Evolutionary conservation across 495 filamentous ascomycete species (phyloP).

Genomic region (Penicillium roqueforti): DNA sequence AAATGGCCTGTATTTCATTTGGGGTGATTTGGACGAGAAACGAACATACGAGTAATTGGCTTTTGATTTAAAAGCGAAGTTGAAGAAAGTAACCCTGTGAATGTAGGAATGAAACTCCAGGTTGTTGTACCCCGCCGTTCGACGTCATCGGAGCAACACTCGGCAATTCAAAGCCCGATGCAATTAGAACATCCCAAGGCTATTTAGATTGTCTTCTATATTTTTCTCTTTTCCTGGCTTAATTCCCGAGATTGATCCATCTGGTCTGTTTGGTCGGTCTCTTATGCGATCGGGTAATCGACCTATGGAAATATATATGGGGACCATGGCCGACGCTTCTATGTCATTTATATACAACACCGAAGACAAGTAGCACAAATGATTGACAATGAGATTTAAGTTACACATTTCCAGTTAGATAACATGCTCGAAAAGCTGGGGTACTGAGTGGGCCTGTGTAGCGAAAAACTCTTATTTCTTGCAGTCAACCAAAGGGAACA

Average conservation of each 20-base stretch:
- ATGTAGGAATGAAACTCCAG: background rate
- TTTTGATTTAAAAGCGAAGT: background rate
- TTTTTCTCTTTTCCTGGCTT: background rate
- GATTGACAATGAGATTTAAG: background rate
- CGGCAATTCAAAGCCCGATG: constrained; percentile 11
- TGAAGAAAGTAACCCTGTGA: background rate
- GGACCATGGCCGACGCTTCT: background rate
- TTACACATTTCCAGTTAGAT: background rate
- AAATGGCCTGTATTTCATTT: constrained; percentile 16
- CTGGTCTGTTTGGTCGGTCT: background rate
- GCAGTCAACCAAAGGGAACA: background rate
- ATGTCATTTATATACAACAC: background rate
- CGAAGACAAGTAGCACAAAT: background rate
- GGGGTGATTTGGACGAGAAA: background rate
- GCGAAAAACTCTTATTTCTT: background rate
- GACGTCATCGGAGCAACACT: constrained; percentile 25
- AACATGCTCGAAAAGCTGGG: background rate
- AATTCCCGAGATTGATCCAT: background rate
- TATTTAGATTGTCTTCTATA: background rate
- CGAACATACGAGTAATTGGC: background rate
- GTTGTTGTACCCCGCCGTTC: constrained; percentile 11
- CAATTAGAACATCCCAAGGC: background rate
- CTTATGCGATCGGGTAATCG: background rate
- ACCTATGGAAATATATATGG: background rate
- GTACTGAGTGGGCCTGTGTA: background rate